Base-by-base conservation (phyloP, 345 rosid genomes). In the Euphorbia lathyris region DNA sequence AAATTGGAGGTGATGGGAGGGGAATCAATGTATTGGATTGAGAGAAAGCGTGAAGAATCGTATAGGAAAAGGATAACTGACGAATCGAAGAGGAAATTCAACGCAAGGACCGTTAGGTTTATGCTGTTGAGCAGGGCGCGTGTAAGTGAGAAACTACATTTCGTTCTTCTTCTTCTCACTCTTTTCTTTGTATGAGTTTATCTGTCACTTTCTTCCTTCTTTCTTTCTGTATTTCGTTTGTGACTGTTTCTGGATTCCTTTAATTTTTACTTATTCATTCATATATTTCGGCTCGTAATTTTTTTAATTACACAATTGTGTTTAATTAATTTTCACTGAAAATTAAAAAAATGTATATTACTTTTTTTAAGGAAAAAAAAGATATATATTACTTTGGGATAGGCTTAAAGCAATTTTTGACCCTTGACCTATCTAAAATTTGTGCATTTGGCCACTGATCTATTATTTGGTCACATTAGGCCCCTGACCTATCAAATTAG, bases 101-200 rank as follows among this genome's bases (percentile, higher is more conserved):
- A 82, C 69, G 82, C 75, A 51, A 73, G 34, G 85, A 79, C 82
- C 73, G 85, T 77, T 81, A 79, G 81, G 83, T 79, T 74, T 42
- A 26, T 26, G 27, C 16, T 17, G 55, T 25, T 43, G 67, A 14
- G 2, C 29, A 20, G 50, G 8, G 66, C 6, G 25, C 23, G n/a
- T 14, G 52, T 9, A 34, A 22, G 61, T 14, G 52, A 23, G 53
- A 22, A 30, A 53, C 22, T 52, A 50, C 59, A 53, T 62, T 43
- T 40, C 29, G n/a, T 40, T 53, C 9, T 34, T 23, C 12, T 48
- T 22, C 13, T 53, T 48, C 22, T 58, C 57, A 50, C 47, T n/a
- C 0, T 22, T 10, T 22, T 5, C 42, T 64, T 3, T 0, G 7
- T 6, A n/a, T 9, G 17, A 11, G 29, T 29, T 26, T 34, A 27